Base-by-base conservation (phyloP, 2,329 filamentous ascomycete species). In the Metarhizium brunneum region DNA sequence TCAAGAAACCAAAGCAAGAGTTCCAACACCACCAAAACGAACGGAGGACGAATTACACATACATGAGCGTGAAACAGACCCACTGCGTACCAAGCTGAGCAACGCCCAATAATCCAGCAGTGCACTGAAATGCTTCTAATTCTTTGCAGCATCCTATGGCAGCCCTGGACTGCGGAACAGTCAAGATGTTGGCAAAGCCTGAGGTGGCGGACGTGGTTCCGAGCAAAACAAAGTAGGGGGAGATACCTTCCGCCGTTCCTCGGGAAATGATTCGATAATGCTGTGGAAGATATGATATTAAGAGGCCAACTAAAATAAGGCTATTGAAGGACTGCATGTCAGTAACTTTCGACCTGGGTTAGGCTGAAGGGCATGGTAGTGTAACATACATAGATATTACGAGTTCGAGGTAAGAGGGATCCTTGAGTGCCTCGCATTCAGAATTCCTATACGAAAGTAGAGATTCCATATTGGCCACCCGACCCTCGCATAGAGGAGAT, bases 221-320 rank as follows among this genome's bases (percentile, higher is more conserved):
- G n/a, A 99, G 83, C 2, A 97, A 82, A 60, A 99, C 85, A 68
- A 96, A 99, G 71, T 92, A 94, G 8, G 94, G 92, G 35, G 92
- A 96, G 59, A 99, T 92, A 59, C 94, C 94, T 69, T 95, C 92
- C 25, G 92, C 95, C 14, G 90, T 94, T 58, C 86, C 83, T 55
- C 91, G 84, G 45, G 82, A 78, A 62, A 96, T 89, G 72, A 99
- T 97, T 65, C 94, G 90, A 69, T 87, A 82, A 72, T 97, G 92
- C 69, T 99, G 94, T 1, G 94, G 94, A 2, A 97, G 80, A 74
- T 99, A 99, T 38, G 92, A 97, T 57, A 95, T 75, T 59, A 96
- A 78, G 64, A 97, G 92, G 56, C 92, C 92, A 63, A 95, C 68
- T 59, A 97, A 78, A 63, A 97, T 90, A 64, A 95, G 68, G 59